Base-by-base conservation (phyloP, 2,329 filamentous ascomycete genomes). In the Leptoxyphium fumago region DNA sequence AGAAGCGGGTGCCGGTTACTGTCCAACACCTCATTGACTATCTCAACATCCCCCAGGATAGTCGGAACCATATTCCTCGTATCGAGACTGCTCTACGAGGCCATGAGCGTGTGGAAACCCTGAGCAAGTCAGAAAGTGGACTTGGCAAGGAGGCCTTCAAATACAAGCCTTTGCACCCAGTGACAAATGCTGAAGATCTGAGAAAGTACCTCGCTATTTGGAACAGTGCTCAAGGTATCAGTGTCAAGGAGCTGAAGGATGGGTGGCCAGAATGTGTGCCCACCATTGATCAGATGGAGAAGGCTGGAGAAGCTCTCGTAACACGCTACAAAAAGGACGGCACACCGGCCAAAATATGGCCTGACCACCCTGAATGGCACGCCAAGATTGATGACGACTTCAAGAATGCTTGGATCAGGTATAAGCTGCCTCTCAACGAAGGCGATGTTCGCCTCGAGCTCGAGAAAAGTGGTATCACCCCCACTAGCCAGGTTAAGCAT, bases 311-410 rank as follows among this genome's bases (percentile, higher is more conserved):
- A 62, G 72, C 96, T 39, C 72, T 96, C 30, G 85, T 95, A 5
- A 83, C 85, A 17, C 78, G 88, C 48, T 88, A 88, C 45, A 93
- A 91, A 66, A 96, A 96, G 68, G 89, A 96, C 61, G 82, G 84
- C 57, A 76, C 84, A 53, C 80, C 89, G 1, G 79, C 81, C 55
- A 84, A 82, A 68, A 80, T 98, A 43, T 96, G 88, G 86, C 74
- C 80, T 43, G 85, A 98, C 62, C 85, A 94, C 55, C 76, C 86
- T 11, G 43, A 48, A 13, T 54, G 48, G 32, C 56, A 80, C 78
- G 44, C 52, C 40, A 36, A 49, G 43, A 80, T 96, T 53, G 87
- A 95, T 58, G 67, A 75, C 8, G 86, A 94, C 61, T 95, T 96
- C 62, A 74, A 80, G 61, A 68, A 70, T 46, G 82, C 89, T 66